These are phyloP conservation scores for Alternaria sp. DNA, from an alignment of 2,329 filamentous ascomycete species.

Conservation along the genomic window DNA sequence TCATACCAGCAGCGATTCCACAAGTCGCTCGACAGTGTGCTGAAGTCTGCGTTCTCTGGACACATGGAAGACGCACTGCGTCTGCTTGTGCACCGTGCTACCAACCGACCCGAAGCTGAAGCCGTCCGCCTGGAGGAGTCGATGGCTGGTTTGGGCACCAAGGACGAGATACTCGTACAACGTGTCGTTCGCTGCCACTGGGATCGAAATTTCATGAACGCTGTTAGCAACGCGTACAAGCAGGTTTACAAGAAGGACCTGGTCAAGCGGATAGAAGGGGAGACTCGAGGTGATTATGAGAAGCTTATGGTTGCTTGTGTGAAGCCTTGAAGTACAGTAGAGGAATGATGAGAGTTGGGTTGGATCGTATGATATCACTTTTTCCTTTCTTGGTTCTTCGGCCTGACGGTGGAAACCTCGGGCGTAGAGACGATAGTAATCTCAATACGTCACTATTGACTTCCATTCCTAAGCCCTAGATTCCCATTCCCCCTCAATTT, in stretches of 20 bases:
- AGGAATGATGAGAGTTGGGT: not conserved
- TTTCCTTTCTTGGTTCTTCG: not conserved
- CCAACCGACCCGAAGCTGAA: constrained; percentile 85
- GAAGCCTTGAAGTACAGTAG: constrained; percentile 33
- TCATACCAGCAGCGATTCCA: constrained; percentile 79
- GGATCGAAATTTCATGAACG: constrained; percentile 77
- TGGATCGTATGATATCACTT: constrained; percentile 7
- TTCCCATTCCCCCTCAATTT: not conserved
- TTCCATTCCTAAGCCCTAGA: not conserved
- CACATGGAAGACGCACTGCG: constrained; percentile 90
- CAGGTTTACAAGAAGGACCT: constrained; percentile 75
- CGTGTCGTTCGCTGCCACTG: constrained; percentile 86
- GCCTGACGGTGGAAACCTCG: not conserved
- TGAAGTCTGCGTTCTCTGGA: constrained; percentile 85
- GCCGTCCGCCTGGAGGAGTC: constrained; percentile 82
- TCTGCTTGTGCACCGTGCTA: constrained; percentile 78
- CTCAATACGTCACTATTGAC: not conserved
- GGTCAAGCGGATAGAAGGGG: constrained; percentile 74
- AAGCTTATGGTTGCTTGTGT: constrained; percentile 75
- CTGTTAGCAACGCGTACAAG: constrained; percentile 81
- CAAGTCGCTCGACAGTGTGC: constrained; percentile 73
- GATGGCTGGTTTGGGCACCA: constrained; percentile 89
- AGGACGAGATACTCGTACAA: constrained; percentile 79
- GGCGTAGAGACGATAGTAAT: not conserved
- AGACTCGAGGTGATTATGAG: constrained; percentile 88